Evolutionary conservation across 2,329 filamentous ascomycete species (phyloP).

Genomic region (Neocucurbitaria cava): DNA sequence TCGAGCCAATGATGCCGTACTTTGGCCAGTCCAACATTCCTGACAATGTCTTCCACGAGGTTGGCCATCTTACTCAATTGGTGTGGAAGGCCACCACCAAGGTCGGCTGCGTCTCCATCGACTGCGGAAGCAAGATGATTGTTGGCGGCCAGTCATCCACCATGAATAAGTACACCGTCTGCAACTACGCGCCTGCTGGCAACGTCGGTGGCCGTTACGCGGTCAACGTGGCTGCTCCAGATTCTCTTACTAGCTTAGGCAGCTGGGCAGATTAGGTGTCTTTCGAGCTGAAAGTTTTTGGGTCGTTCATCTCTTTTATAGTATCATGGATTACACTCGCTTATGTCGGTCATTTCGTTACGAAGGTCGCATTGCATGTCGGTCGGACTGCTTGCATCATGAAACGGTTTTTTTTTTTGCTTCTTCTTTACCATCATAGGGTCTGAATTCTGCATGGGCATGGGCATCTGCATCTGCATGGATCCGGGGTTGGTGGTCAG

Average conservation of each 20-base stretch:
- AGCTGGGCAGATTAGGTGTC: constrained; percentile 38
- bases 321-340: constrained; percentile 3
- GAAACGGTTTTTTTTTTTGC: not conserved
- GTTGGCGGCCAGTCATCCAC: constrained; percentile 22
- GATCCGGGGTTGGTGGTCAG: constrained; percentile 5
- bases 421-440: not conserved
- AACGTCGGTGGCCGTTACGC: constrained; percentile 64
- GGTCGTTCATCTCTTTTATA: not conserved
- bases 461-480: not conserved
- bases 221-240: constrained; percentile 58
- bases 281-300: constrained; percentile 8
- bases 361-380: constrained; percentile 1
- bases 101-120: constrained; percentile 45
- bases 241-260: constrained; percentile 25
- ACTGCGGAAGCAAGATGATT: constrained; percentile 38
- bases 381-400: constrained; percentile 1
- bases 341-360: not conserved
- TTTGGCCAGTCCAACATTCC: constrained; percentile 63
- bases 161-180: constrained; percentile 68
- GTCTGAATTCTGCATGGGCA: not conserved
- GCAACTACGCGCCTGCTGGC: constrained; percentile 80
- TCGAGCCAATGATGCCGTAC: constrained; percentile 61
- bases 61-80: constrained; percentile 48
- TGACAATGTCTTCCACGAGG: constrained; percentile 56
- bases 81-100: constrained; percentile 48